Evolutionary conservation across 2,329 filamentous ascomycete species (phyloP).

Genomic region (Amphichorda felina): DNA sequence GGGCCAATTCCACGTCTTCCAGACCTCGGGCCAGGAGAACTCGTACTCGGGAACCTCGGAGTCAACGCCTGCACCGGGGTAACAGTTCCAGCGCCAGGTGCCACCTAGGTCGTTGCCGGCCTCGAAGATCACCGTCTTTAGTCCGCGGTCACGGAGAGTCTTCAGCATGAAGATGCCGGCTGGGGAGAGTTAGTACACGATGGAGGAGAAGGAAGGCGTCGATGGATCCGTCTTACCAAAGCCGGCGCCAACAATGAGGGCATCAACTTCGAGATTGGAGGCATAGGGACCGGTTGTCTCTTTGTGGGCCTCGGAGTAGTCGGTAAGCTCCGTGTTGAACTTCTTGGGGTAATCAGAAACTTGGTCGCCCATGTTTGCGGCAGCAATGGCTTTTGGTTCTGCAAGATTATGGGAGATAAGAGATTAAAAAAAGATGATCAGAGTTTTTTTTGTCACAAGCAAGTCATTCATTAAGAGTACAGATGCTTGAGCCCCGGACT

Average conservation of each 20-base stretch:
- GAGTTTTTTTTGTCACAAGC: too few relatives aligned
- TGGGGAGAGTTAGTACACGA: conserved; percentile 2
- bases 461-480: too few relatives aligned
- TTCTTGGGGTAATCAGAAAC: conserved; percentile 14
- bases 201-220: background rate
- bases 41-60: conserved; percentile 41
- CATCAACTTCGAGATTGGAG: conserved; percentile 29
- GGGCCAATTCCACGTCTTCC: conserved; percentile 44
- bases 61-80: conserved; percentile 42
- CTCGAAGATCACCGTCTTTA: conserved; percentile 37
- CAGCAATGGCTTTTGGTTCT: too few relatives aligned
- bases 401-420: too few relatives aligned
- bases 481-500: too few relatives aligned
- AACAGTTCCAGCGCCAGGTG: conserved; percentile 45
- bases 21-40: conserved; percentile 37
- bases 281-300: conserved; percentile 25
- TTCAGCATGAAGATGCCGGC: conserved; percentile 39
- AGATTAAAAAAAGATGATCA: too few relatives aligned
- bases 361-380: background rate
- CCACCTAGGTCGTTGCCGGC: conserved; percentile 38
- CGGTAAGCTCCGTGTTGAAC: conserved; percentile 27
- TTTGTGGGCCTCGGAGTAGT: conserved; percentile 19
- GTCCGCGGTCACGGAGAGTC: conserved; percentile 34
- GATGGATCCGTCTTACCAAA: conserved; percentile 19
- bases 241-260: conserved; percentile 30